These are phyloP conservation scores for Globisporangium nunn DNA, from an alignment of 352 stramenopile genomes.

Conservation along the genomic window DNA sequence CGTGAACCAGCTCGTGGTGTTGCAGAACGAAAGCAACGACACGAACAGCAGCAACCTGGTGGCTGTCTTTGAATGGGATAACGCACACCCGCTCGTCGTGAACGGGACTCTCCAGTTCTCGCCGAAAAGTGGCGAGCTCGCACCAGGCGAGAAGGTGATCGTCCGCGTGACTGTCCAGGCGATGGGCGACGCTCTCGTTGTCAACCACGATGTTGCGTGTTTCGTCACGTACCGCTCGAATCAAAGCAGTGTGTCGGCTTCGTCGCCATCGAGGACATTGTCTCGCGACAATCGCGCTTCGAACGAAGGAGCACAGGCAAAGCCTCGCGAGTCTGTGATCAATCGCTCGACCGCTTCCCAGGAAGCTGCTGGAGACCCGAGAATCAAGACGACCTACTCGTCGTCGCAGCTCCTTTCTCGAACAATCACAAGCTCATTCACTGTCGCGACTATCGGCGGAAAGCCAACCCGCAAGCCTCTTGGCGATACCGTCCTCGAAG, in stretches of 20 bases:
- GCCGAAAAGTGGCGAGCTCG: slow-evolving; percentile 40
- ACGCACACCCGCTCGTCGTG: slow-evolving; percentile 39
- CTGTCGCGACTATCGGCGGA: background rate
- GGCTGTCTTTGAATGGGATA: slow-evolving; percentile 57
- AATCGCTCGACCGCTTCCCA: slow-evolving; percentile 54
- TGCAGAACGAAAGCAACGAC: slow-evolving; percentile 32
- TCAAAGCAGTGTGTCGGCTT: background rate
- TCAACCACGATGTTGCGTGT: slow-evolving; percentile 68
- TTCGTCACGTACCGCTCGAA: slow-evolving; percentile 23
- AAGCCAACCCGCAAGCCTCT: slow-evolving; percentile 2
- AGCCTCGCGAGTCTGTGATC: slow-evolving; percentile 40
- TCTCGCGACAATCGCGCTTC: background rate
- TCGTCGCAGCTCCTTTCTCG: background rate
- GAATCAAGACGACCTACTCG: background rate
- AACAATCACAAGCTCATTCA: slow-evolving; percentile 14
- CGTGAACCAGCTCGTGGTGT: slow-evolving; percentile 34
- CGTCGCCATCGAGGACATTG: background rate
- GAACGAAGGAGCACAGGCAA: slow-evolving; percentile 2
- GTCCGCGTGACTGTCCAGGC: slow-evolving; percentile 46
- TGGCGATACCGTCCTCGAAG: background rate
- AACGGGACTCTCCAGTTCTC: slow-evolving; percentile 41
- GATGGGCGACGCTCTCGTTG: slow-evolving; percentile 31
- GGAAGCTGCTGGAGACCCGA: slow-evolving; percentile 24
- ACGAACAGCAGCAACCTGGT: background rate
- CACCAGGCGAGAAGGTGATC: slow-evolving; percentile 35